These are phyloP conservation scores for Eucalyptus brandiana DNA, from an alignment of 345 rosid genomes.

Conservation along the genomic window DNA sequence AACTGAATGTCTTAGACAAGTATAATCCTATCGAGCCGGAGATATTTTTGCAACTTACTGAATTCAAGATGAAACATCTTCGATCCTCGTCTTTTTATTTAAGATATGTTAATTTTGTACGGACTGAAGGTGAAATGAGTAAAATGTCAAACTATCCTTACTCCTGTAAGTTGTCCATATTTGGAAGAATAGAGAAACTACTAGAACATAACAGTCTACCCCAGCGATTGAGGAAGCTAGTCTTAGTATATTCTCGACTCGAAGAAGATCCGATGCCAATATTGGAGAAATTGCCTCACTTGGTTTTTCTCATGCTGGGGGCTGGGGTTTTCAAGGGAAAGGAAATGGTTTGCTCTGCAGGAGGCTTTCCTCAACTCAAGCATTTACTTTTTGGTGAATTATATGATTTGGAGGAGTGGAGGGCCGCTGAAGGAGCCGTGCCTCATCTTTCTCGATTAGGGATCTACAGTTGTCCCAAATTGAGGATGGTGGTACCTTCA, in stretches of 20 bases:
- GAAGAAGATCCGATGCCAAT: too few species aligned
- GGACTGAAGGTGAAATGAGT: neutral
- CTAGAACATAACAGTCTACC: too few species aligned
- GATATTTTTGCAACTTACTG: neutral
- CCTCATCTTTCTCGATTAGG: too few species aligned
- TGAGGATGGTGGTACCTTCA: too few species aligned
- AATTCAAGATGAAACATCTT: neutral
- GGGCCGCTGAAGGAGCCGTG: too few species aligned
- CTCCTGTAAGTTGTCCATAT: fast-evolving
- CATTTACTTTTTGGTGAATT: fast-evolving
- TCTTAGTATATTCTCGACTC: fast-evolving
- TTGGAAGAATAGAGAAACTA: fast-evolving
- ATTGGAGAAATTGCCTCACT: fast-evolving
- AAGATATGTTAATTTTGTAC: fast-evolving
- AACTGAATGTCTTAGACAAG: neutral
- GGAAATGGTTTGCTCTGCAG: too few species aligned
- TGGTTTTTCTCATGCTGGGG: too few species aligned
- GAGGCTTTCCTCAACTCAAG: too few species aligned
- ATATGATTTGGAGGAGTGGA: too few species aligned
- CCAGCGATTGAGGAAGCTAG: too few species aligned
- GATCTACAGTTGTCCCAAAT: fast-evolving
- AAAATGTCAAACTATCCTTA: fast-evolving
- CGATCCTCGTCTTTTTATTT: neutral
- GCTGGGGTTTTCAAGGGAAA: fast-evolving
- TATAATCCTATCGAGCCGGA: neutral